phyloP scores from a whole-genome alignment of 2,329 filamentous ascomycete genomes.

The Coccinonectria pachysandricola region DNA sequence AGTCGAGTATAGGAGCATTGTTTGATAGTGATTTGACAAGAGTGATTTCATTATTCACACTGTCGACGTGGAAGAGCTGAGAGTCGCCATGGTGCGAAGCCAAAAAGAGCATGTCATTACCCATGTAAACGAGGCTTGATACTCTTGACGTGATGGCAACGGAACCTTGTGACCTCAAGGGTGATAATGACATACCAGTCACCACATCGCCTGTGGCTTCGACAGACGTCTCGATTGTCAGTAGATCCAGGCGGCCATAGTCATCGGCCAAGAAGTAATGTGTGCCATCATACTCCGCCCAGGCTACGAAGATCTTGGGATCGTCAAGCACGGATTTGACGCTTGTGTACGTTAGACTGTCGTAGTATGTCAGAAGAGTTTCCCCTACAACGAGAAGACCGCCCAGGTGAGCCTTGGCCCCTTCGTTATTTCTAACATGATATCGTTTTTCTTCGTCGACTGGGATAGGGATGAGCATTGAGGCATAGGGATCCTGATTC shows the following conservation, averaged over 20 bases:
- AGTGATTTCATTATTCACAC: slow-evolving; percentile 37
- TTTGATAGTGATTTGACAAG: slow-evolving; percentile 62
- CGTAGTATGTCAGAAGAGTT: slow-evolving; percentile 75
- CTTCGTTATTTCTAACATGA: slow-evolving; percentile 44
- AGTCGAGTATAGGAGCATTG: slow-evolving; percentile 86
- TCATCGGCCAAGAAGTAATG: slow-evolving; percentile 87
- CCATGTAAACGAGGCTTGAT: slow-evolving; percentile 68
- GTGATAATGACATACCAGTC: slow-evolving; percentile 57
- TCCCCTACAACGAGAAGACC: slow-evolving; percentile 69
- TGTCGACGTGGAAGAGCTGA: slow-evolving; percentile 58
- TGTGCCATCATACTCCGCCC: slow-evolving; percentile 73
- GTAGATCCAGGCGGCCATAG: slow-evolving; percentile 74
- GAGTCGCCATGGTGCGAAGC: slow-evolving; percentile 91
- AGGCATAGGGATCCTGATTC: slow-evolving; percentile 45
- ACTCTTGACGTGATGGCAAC: slow-evolving; percentile 55
- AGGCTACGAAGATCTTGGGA: slow-evolving; percentile 81
- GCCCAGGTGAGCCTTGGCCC: slow-evolving; percentile 48
- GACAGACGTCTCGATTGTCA: slow-evolving; percentile 64
- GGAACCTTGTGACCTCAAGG: slow-evolving; percentile 20
- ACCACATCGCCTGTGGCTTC: slow-evolving; percentile 57
- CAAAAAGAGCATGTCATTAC: slow-evolving; percentile 64
- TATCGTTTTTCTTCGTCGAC: slow-evolving; percentile 50
- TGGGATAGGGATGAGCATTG: slow-evolving; percentile 53
- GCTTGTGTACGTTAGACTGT: slow-evolving; percentile 60
- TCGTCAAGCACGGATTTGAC: slow-evolving; percentile 58